Evolutionary conservation across 345 rosid species (phyloP).

Genomic region (Salix exigua): DNA sequence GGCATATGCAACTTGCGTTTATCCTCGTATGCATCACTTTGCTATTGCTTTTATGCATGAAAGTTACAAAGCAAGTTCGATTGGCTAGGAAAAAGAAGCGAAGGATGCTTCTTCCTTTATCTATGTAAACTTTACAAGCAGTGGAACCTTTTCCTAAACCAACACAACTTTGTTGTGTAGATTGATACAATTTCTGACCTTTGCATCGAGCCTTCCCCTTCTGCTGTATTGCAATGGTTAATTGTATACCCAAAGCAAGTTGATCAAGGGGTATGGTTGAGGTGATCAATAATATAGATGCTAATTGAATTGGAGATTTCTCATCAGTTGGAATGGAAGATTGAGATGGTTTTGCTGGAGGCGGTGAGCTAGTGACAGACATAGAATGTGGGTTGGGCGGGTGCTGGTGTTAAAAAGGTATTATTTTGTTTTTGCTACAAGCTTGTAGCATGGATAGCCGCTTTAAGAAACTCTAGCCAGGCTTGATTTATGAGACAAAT

Average conservation of each 20-base stretch:
- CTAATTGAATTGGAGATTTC: constrained; percentile 9
- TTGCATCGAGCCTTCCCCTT: not conserved
- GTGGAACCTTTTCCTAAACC: constrained; percentile 2
- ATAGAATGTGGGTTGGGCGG: not conserved
- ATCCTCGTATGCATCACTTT: constrained; percentile 62
- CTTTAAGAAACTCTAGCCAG: constrained; percentile 4
- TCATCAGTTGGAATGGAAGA: constrained; percentile 13
- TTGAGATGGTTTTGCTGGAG: constrained; percentile 13
- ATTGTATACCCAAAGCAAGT: constrained; percentile 8
- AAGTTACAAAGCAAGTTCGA: constrained; percentile 77
- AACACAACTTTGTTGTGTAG: constrained; percentile 19
- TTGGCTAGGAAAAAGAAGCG: constrained; percentile 80
- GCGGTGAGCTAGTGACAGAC: not conserved
- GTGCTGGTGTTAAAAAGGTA: not conserved
- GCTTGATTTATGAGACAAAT: not conserved
- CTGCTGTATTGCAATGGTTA: constrained; percentile 17
- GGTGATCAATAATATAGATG: constrained; percentile 5
- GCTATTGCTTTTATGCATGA: constrained; percentile 80
- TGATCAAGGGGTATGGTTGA: constrained; percentile 19
- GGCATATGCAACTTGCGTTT: constrained; percentile 63
- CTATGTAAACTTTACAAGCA: constrained; percentile 48
- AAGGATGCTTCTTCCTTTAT: constrained; percentile 96
- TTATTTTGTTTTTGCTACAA: constrained; percentile 6
- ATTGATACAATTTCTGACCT: constrained; percentile 18
- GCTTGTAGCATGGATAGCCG: constrained; percentile 1